Conservation (phyloP, 2,329 filamentous ascomycete species). For the Stachybotrys chlorohalonatus region DNA sequence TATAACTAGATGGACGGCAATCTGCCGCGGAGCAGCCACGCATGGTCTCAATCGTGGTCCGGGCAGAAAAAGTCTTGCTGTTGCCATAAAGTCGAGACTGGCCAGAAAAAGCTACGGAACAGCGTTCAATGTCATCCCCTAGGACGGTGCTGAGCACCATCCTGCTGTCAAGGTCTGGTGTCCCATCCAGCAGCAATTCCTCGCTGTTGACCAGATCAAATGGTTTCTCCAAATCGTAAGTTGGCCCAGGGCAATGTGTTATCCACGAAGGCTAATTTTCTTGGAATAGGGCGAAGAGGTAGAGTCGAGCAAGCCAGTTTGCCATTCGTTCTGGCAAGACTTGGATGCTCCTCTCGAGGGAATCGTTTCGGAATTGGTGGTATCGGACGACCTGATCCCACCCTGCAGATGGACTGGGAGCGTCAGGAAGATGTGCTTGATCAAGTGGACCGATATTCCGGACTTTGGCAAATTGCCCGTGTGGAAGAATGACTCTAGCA, state of each 20-base stretch:
- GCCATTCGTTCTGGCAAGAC: conserved; percentile 5
- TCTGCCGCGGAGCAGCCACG: conserved; percentile 23
- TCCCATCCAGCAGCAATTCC: neutral
- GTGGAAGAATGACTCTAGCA: conserved; percentile 4
- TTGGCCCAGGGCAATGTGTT: neutral
- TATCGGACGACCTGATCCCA: neutral
- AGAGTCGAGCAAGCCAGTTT: neutral
- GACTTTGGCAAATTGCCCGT: conserved; percentile 3
- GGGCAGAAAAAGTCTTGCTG: neutral
- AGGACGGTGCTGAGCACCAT: conserved; percentile 1
- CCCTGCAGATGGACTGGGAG: neutral
- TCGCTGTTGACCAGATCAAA: conserved; percentile 8
- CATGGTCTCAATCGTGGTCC: conserved; percentile 7
- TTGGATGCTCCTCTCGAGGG: conserved; percentile 1
- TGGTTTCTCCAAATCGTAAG: conserved; percentile 17
- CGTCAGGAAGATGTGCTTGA: conserved; percentile 8
- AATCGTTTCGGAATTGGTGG: conserved; percentile 4
- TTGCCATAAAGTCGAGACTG: conserved; percentile 12
- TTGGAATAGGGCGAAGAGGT: neutral
- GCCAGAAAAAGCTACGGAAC: conserved; percentile 19
- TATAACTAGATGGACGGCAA: conserved; percentile 21
- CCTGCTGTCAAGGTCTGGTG: conserved; percentile 7
- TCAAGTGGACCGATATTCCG: conserved; percentile 9
- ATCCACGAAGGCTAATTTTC: neutral
- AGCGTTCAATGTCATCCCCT: fast-evolving